These are phyloP conservation scores for Brassica carinata DNA, from an alignment of 345 rosid species.

Conservation along the genomic window DNA sequence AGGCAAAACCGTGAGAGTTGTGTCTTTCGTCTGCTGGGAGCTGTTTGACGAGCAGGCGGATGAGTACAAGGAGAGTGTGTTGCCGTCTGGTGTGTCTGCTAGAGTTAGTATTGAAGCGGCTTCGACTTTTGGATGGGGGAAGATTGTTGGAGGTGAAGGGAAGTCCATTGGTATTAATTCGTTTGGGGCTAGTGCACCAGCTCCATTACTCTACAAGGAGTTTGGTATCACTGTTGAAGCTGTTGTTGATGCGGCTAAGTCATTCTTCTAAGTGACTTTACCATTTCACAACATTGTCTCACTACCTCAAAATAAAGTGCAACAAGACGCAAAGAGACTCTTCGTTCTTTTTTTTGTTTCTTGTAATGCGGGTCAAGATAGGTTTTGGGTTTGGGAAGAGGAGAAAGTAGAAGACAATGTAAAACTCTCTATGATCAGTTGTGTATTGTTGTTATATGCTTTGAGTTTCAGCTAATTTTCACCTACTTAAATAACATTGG, in stretches of 20 bases:
- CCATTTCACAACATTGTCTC: constrained; percentile 28
- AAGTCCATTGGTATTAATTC: constrained; percentile 77
- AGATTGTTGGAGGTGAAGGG: constrained; percentile 70
- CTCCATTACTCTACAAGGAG: constrained; percentile 72
- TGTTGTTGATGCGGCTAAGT: constrained; percentile 72
- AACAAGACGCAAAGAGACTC: constrained; percentile 27
- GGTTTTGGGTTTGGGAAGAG: constrained; percentile 41
- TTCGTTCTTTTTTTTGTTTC: constrained; percentile 15
- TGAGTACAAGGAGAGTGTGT: constrained; percentile 79
- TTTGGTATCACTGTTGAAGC: constrained; percentile 76
- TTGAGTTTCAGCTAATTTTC: constrained; percentile 18
- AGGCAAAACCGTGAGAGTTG: constrained; percentile 93
- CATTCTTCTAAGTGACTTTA: constrained; percentile 43
- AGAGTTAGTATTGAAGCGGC: constrained; percentile 92
- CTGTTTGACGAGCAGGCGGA: constrained; percentile 71
- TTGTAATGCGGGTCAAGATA: constrained; percentile 33
- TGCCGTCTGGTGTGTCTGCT: constrained; percentile 68
- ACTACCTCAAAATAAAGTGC: constrained; percentile 33
- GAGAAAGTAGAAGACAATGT: constrained; percentile 27
- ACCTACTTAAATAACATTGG: neutral
- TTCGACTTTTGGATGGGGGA: constrained; percentile 86
- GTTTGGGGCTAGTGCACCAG: constrained; percentile 92
- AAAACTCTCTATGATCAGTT: constrained; percentile 16
- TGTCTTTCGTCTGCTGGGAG: constrained; percentile 92
- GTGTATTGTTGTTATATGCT: constrained; percentile 23